Evolutionary conservation across 2,329 filamentous ascomycete genomes (phyloP).

Genomic region (Scopulariopsis brevicaulis): DNA sequence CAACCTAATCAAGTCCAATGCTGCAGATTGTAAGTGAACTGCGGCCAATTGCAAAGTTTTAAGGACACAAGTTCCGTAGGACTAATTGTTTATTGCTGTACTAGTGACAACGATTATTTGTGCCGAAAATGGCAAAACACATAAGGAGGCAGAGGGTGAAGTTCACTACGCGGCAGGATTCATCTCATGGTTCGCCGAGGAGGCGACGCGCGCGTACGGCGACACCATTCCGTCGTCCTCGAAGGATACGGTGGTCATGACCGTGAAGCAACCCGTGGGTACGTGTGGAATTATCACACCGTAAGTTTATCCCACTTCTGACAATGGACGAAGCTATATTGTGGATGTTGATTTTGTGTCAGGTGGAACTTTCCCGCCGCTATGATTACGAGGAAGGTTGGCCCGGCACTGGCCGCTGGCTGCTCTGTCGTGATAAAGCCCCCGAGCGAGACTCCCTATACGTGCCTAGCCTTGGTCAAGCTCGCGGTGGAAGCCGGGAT

Average conservation of each 20-base stretch:
- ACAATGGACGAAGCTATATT: too few species aligned
- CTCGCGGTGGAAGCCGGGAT: conserved; percentile 79
- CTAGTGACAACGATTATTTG: conserved; percentile 61
- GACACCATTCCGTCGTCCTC: conserved; percentile 62
- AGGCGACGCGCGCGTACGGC: conserved; percentile 63
- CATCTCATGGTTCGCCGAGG: conserved; percentile 73
- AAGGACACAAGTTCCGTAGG: conserved; percentile 45
- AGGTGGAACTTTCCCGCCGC: conserved; percentile 74
- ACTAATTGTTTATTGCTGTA: conserved; percentile 70
- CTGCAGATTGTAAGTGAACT: conserved; percentile 53
- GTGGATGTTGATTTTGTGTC: too few species aligned
- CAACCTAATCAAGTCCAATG: conserved; percentile 53
- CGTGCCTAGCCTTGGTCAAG: conserved; percentile 77
- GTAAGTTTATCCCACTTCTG: neutral
- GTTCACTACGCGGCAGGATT: conserved; percentile 63
- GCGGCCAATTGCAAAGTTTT: conserved; percentile 80
- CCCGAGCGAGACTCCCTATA: conserved; percentile 85
- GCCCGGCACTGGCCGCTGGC: conserved; percentile 76
- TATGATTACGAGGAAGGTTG: conserved; percentile 63
- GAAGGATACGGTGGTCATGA: conserved; percentile 63
- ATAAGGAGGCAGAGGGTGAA: conserved; percentile 64
- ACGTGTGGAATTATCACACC: conserved; percentile 77
- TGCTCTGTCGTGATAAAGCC: conserved; percentile 91
- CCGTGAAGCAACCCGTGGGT: conserved; percentile 73
- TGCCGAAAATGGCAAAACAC: conserved; percentile 72